phyloP scores from a whole-genome alignment of 169 alveolate genomes.

The Plasmodium cynomolgi region DNA sequence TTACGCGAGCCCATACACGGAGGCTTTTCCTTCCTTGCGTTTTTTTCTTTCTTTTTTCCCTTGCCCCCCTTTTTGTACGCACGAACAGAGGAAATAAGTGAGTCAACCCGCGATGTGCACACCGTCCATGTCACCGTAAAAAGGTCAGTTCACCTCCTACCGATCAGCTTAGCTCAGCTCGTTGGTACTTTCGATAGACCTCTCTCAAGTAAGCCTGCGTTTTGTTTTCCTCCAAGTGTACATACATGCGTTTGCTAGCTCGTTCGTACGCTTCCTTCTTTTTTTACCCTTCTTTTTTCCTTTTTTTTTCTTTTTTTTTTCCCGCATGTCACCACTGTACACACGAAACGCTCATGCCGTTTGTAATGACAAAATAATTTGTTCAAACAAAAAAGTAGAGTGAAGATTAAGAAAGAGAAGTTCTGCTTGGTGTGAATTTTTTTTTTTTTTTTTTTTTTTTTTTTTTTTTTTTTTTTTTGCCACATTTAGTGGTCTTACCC shows the following conservation, averaged over 20 bases:
- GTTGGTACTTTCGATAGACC: neutral
- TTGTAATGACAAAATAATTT: neutral
- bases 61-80: neutral
- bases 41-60: neutral
- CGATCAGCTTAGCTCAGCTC: neutral
- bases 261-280: neutral
- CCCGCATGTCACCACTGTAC: neutral
- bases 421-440: neutral
- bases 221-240: neutral
- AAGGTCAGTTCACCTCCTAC: neutral
- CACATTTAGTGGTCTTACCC: neutral
- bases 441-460: neutral
- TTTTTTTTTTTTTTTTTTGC: neutral
- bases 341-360: neutral
- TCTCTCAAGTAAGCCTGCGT: neutral
- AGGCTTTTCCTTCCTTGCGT: neutral
- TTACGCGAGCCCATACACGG: neutral
- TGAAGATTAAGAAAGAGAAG: neutral
- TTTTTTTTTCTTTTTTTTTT: neutral
- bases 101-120: neutral
- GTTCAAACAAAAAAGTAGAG: neutral
- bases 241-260: neutral
- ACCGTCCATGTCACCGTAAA: neutral
- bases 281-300: neutral
- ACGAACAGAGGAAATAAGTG: neutral